Conservation (phyloP, 139 green algal genomes). For the Pleodorina starrii region DNA sequence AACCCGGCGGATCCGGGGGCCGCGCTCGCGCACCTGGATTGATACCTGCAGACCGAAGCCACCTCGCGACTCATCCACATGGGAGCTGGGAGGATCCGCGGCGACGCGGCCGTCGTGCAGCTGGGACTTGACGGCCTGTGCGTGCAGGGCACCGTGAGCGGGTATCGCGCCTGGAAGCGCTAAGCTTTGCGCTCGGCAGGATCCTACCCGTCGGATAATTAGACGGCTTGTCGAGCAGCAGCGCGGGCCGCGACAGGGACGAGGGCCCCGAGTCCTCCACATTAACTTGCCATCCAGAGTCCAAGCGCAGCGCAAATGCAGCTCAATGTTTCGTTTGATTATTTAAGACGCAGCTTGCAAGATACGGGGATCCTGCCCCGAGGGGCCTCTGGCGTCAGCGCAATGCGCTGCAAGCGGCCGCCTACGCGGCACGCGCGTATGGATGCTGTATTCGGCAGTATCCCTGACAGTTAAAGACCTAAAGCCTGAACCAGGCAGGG, state of each 20-base stretch:
- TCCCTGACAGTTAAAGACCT: too few relatives aligned
- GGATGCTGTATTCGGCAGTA: neutral
- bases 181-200: neutral
- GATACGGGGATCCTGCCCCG: neutral
- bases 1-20: too few relatives aligned
- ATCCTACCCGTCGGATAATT: constrained; percentile 2
- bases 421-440: neutral
- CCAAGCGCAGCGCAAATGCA: constrained; percentile 2
- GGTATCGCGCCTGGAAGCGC: neutral
- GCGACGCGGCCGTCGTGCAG: neutral
- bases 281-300: constrained; percentile 30
- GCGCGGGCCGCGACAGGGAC: constrained; percentile 31
- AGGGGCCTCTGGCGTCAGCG: neutral
- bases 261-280: constrained; percentile 13
- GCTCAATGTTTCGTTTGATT: neutral
- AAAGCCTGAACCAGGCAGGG: too few relatives aligned
- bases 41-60: constrained; percentile 11
- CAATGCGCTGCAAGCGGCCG: constrained; percentile 8
- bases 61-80: neutral
- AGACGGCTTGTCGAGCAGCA: neutral
- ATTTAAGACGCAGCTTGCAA: neutral
- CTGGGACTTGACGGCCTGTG: constrained; percentile 29
- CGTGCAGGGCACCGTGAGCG: too few relatives aligned
- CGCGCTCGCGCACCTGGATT: constrained; percentile 24
- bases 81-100: neutral